Conservation (phyloP, 2,329 filamentous ascomycete genomes). For the Fusarium oligoseptatum region DNA sequence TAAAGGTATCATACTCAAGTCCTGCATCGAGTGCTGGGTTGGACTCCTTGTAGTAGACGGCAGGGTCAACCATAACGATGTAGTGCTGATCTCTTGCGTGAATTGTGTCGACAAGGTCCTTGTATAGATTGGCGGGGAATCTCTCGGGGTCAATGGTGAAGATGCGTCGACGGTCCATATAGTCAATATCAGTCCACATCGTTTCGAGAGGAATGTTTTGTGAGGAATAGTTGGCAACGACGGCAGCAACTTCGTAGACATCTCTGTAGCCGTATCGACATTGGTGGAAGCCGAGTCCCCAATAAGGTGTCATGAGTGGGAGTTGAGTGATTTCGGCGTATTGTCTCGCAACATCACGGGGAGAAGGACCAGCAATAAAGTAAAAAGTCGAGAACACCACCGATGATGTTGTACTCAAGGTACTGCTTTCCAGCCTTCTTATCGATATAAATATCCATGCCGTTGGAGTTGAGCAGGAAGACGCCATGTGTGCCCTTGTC, state of each 20-base stretch:
- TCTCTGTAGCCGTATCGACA: slow-evolving; percentile 76
- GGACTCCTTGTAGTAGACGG: slow-evolving; percentile 66
- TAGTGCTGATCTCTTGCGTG: slow-evolving; percentile 78
- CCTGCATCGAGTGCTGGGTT: slow-evolving; percentile 54
- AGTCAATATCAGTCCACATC: slow-evolving; percentile 60
- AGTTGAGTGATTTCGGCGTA: slow-evolving; percentile 69
- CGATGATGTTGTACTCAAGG: slow-evolving; percentile 83
- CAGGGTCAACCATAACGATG: slow-evolving; percentile 84
- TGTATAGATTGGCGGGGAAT: slow-evolving; percentile 73
- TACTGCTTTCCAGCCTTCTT: slow-evolving; percentile 71
- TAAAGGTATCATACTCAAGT: slow-evolving; percentile 59
- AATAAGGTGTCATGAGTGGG: slow-evolving; percentile 74
- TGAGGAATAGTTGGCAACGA: slow-evolving; percentile 75
- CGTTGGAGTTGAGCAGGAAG: slow-evolving; percentile 79
- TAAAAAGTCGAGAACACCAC: slow-evolving; percentile 81
- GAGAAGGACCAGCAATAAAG: slow-evolving; percentile 71
- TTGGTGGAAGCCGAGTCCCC: slow-evolving; percentile 72
- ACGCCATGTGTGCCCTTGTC: slow-evolving; percentile 71
- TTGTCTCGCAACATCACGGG: slow-evolving; percentile 69
- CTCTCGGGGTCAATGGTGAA: slow-evolving; percentile 76
- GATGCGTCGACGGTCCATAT: slow-evolving; percentile 51
- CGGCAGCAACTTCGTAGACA: slow-evolving; percentile 74
- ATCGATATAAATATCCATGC: slow-evolving; percentile 83
- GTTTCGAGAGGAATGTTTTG: slow-evolving; percentile 75
- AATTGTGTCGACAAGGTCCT: slow-evolving; percentile 74